These are phyloP conservation scores for Hypholoma fasciculare DNA, from an alignment of 768 basidiomycete species.

Conservation along the genomic window DNA sequence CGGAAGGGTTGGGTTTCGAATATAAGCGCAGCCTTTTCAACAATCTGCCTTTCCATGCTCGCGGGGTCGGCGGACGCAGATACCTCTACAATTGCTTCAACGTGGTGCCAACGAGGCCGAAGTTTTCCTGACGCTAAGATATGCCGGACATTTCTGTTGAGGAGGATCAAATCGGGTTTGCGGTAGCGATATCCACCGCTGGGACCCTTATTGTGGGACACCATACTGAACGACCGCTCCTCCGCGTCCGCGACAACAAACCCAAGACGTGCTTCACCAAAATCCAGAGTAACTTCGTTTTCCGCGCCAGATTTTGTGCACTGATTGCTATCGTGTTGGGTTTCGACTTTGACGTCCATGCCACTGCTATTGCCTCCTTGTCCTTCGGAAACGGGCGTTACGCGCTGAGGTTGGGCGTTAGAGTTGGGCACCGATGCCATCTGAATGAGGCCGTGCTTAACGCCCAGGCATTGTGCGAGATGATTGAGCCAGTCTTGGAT, in stretches of 20 bases:
- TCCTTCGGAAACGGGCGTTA: no score
- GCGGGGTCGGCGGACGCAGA: background rate
- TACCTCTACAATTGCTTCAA: slow-evolving; percentile 5
- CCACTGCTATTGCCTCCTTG: no score
- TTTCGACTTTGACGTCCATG: no score
- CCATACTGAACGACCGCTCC: background rate
- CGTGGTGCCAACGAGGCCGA: background rate
- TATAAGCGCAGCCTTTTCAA: background rate
- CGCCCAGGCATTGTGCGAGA: background rate
- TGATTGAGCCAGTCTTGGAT: slow-evolving; percentile 1
- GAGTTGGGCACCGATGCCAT: no score
- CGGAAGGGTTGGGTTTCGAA: slow-evolving; percentile 5
- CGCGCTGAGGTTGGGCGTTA: no score
- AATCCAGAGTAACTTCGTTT: no score
- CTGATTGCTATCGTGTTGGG: no score
- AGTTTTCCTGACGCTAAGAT: background rate
- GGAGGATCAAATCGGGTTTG: background rate
- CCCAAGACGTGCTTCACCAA: background rate
- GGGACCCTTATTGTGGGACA: background rate
- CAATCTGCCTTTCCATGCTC: background rate
- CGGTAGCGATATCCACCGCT: no score
- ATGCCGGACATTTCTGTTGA: background rate
- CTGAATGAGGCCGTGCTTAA: background rate
- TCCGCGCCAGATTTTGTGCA: no score
- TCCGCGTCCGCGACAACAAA: background rate